These are phyloP conservation scores for Elaeis guineensis DNA, from an alignment of 176 grass and related monocot species.

Conservation along the genomic window DNA sequence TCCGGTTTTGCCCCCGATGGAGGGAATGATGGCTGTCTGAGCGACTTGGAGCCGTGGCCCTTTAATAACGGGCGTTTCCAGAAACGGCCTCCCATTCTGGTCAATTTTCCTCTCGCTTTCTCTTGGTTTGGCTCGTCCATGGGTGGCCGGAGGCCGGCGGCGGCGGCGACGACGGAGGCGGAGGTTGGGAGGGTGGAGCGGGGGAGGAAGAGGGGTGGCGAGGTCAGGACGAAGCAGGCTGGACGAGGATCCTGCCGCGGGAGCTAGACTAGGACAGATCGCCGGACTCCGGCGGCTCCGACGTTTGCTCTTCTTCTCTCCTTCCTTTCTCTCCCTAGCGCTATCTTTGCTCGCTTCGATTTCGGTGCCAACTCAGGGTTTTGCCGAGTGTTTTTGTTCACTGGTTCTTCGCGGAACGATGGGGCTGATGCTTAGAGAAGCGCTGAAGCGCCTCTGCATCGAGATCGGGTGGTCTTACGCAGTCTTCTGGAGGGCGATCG, in stretches of 20 bases:
- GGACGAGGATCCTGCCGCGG: slow-evolving; percentile 84
- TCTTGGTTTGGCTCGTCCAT: slow-evolving; percentile 29
- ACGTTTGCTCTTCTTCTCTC: neutral
- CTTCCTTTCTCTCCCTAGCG: neutral
- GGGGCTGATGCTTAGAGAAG: slow-evolving; percentile 61
- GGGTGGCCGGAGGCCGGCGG: slow-evolving; percentile 46
- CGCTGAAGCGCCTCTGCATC: slow-evolving; percentile 67
- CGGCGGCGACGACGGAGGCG: slow-evolving; percentile 28
- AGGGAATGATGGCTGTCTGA: slow-evolving; percentile 48
- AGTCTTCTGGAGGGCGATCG: slow-evolving; percentile 84
- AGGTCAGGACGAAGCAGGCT: slow-evolving; percentile 68
- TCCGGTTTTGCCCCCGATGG: slow-evolving; percentile 38
- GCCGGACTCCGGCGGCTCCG: slow-evolving; percentile 23
- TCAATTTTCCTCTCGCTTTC: slow-evolving; percentile 2
- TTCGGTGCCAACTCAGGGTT: slow-evolving; percentile 1
- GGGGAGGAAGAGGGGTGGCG: slow-evolving; percentile 36
- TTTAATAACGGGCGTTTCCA: neutral
- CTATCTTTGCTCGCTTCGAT: neutral
- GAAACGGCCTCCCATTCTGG: neutral
- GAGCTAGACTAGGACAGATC: slow-evolving; percentile 38
- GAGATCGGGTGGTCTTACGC: slow-evolving; percentile 96
- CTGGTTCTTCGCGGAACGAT: slow-evolving; percentile 2
- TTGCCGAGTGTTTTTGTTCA: neutral
- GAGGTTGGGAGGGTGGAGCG: slow-evolving; percentile 29
- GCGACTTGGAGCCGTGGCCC: slow-evolving; percentile 24